Base-by-base conservation (phyloP, 2,329 filamentous ascomycete species). In the Pseudonectria foliicola region DNA sequence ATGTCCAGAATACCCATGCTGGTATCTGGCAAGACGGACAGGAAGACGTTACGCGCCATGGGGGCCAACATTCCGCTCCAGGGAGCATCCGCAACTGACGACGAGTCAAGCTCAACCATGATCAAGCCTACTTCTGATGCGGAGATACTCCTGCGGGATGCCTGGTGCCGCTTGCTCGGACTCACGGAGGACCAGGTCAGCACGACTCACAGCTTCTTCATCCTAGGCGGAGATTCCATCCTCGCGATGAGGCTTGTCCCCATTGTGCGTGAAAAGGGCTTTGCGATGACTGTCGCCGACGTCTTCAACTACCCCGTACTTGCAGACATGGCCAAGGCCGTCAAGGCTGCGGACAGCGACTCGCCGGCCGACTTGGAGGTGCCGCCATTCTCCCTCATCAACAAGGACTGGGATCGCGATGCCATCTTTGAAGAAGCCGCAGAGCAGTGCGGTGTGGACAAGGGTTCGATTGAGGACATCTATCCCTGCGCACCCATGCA, bases 401-500 rank as follows among this genome's bases (percentile, higher is more conserved):
- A 48, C 10, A 27, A 49, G 1, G 41, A 40, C 1, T 50, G 67
- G 12, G 42, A 49, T 3, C 35, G 49, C 2, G 41, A 49, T 6
- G 63, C 61, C 44, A 40, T 57, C 0, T 42, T 53, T 15, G 43
- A 54, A 2, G 49, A 55, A 12, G 63, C 64, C 2, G 53, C 56
- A 10, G 32, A 40, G 3, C 63, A 67, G 4, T 48, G 48, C 3
- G 36, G 42, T 3, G 40, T 43, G 1, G 60, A 53, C 38, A 33
- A 48, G 4, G 32, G 44, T 0, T 36, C 46, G 6, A 54, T 73
- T 6, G 64, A 71, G 37, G 71, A 75, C 32, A 55, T 72, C 1
- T 75, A 72, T 32, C 71, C 71, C 2, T 73, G 70, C 46, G 69
- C 70, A 0, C 63, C 70, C 0, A 56, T 73, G 12, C 72, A 76